These are phyloP conservation scores for Aspergillus jensenii DNA, from an alignment of 2,329 filamentous ascomycete species.

Conservation along the genomic window DNA sequence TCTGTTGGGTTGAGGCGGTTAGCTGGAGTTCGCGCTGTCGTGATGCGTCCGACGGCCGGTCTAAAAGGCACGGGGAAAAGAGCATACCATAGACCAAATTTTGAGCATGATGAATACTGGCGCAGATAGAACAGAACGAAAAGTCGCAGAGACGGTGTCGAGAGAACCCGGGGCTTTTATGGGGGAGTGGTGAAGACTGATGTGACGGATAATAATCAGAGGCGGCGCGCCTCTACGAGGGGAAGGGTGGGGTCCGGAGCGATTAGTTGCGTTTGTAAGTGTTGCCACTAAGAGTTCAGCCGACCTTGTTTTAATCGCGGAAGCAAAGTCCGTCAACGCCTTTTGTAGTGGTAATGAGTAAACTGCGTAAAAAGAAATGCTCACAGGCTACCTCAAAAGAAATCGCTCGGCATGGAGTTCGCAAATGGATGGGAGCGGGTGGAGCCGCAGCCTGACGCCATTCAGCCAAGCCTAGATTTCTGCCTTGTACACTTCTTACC, in stretches of 20 bases:
- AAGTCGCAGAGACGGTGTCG: not conserved
- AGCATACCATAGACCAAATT: slow-evolving; percentile 94
- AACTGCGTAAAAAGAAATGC: no score
- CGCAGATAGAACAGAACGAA: not conserved
- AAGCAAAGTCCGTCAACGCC: not conserved
- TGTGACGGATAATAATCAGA: not conserved
- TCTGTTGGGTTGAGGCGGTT: slow-evolving; percentile 19
- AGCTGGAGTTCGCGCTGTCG: not conserved
- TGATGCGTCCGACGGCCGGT: not conserved
- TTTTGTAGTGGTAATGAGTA: not conserved
- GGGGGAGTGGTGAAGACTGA: not conserved
- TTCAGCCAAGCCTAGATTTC: not conserved
- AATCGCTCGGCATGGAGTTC: not conserved
- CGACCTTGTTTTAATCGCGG: not conserved
- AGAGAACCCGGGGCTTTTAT: not conserved
- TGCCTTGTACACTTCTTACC: not conserved
- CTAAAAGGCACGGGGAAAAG: not conserved
- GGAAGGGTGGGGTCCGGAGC: slow-evolving; percentile 5
- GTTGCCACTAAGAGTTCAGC: slow-evolving; percentile 6
- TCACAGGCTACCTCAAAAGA: no score
- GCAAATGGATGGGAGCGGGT: slow-evolving; percentile 5
- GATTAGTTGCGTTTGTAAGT: not conserved
- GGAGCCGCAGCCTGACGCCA: slow-evolving; percentile 16
- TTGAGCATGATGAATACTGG: slow-evolving; percentile 75
- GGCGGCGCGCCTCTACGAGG: slow-evolving; percentile 1